A percentile compares a stretch with the other conserved stretches of the same genome.
These are phyloP conservation scores for Silybum marianum DNA, from an alignment of 129 eudicot genomes.

Conservation along the genomic window DNA sequence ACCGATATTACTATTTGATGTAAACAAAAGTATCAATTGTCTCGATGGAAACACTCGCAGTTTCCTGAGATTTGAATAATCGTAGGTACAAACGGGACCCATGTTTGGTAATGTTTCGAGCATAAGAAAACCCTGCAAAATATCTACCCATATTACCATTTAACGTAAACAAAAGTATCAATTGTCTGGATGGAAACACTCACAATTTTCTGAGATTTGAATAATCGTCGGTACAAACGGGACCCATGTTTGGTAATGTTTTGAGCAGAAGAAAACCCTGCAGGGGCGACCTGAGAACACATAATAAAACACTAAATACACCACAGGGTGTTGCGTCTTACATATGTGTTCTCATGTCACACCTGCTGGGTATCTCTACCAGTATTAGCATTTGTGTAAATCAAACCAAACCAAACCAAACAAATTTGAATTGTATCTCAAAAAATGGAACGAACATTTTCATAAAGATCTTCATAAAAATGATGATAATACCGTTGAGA, in stretches of 20 bases:
- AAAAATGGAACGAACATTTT: background rate
- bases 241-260: background rate
- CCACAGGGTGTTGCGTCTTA: background rate
- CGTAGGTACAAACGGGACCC: background rate
- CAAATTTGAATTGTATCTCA: background rate
- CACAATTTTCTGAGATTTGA: background rate
- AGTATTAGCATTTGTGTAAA: background rate
- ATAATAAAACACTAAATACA: background rate
- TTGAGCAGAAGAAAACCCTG: constrained; percentile 17
- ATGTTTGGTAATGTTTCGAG: background rate
- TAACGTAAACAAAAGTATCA: too few species aligned
- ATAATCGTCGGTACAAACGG: background rate
- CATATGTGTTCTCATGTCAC: constrained; percentile 34
- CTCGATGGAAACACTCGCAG: background rate
- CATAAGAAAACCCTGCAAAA: constrained; percentile 22
- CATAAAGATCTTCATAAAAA: background rate
- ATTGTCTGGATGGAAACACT: background rate
- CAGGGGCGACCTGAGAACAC: constrained; percentile 46
- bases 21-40: background rate
- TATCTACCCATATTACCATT: too few species aligned
- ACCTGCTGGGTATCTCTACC: constrained; percentile 25
- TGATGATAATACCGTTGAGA: background rate
- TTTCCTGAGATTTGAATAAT: background rate
- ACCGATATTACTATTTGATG: background rate
- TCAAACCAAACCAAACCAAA: background rate